Percentiles rank a stretch among this genome's conserved stretches.
Evolutionary conservation across 2,329 filamentous ascomycete species (phyloP).

Genomic region (Diaporthe sp.): DNA sequence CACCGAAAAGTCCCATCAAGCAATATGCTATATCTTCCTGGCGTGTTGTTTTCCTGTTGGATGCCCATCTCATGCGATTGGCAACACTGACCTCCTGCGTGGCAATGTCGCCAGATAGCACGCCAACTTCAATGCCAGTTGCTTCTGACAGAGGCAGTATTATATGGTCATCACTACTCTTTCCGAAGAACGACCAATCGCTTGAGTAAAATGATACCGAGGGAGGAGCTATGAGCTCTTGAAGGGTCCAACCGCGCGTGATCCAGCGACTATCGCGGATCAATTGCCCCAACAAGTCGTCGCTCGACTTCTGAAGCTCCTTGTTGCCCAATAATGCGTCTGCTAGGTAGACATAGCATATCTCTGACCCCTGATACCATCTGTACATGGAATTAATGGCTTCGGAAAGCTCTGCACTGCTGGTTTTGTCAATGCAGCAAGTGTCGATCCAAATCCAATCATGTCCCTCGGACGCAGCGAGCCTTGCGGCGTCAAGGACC

Average conservation of each 20-base stretch:
- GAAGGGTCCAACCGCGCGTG: slow-evolving; percentile 35
- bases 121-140: not conserved
- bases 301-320: no score
- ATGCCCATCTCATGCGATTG: slow-evolving; percentile 49
- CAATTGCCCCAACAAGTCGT: not conserved
- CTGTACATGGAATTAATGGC: slow-evolving; percentile 12
- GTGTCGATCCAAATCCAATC: slow-evolving; percentile 16
- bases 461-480: not conserved
- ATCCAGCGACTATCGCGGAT: slow-evolving; percentile 1
- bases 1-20: slow-evolving; percentile 48
- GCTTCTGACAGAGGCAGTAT: not conserved
- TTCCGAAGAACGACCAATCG: slow-evolving; percentile 43
- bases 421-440: slow-evolving; percentile 22
- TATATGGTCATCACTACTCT: slow-evolving; percentile 42
- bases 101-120: slow-evolving; percentile 3
- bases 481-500: not conserved
- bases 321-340: not conserved
- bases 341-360: not conserved
- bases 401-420: slow-evolving; percentile 10
- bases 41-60: slow-evolving; percentile 44
- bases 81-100: slow-evolving; percentile 37
- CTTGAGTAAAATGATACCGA: slow-evolving; percentile 44
- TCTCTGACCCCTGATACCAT: not conserved
- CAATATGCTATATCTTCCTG: slow-evolving; percentile 48
- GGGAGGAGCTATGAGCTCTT: slow-evolving; percentile 44